Percentiles rank a stretch among this genome's conserved stretches.
Evolutionary conservation across 352 stramenopile genomes (phyloP).

Genomic region (Phytophthora nicotianae): DNA sequence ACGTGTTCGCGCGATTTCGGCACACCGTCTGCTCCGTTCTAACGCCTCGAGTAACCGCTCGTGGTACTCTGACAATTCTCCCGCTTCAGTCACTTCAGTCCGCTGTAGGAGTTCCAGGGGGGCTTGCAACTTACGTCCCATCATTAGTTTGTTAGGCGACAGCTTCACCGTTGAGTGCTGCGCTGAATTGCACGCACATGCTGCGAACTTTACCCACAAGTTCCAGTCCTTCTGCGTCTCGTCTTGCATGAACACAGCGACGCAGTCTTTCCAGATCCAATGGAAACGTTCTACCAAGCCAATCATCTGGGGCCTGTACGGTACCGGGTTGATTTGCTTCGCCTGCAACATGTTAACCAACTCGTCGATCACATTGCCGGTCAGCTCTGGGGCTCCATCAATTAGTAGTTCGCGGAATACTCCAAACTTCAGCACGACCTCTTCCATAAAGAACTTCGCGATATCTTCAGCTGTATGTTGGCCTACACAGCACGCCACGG

Average conservation of each 20-base stretch:
- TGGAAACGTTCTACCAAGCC: not conserved
- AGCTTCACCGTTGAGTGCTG: not conserved
- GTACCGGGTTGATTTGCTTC: not conserved
- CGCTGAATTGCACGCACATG: not conserved
- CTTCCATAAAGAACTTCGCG: not conserved
- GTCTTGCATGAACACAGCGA: not conserved
- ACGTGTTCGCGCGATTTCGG: not conserved
- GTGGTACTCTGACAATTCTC: not conserved
- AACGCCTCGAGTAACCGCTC: not conserved
- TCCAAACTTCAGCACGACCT: not conserved
- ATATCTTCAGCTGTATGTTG: not conserved
- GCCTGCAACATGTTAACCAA: not conserved
- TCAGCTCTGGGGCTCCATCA: not conserved
- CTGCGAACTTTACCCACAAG: not conserved
- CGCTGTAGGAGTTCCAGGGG: not conserved
- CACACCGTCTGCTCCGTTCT: not conserved
- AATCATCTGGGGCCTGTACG: not conserved
- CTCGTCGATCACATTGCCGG: not conserved
- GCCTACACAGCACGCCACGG: not conserved
- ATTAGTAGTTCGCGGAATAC: not conserved
- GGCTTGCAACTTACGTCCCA: not conserved
- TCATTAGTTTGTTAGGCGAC: not conserved
- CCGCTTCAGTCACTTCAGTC: not conserved
- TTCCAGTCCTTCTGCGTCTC: not conserved
- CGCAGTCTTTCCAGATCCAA: not conserved